These are phyloP conservation scores for Volutella citrinella DNA, from an alignment of 2,329 filamentous ascomycete species.

Conservation along the genomic window DNA sequence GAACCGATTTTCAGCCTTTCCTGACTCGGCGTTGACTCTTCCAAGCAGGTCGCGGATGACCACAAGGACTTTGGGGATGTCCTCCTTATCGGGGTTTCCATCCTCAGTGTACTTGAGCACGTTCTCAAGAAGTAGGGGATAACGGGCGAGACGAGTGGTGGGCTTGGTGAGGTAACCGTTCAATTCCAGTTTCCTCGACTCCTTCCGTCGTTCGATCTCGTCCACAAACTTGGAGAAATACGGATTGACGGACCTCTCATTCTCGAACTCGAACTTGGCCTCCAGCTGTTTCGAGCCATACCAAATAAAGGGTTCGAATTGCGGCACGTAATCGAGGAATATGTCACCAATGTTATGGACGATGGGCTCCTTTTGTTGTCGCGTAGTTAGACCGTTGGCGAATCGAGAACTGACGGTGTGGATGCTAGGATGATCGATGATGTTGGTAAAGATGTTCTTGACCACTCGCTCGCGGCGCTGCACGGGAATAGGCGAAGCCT, in stretches of 20 bases:
- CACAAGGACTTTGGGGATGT: conserved; percentile 84
- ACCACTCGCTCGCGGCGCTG: conserved; percentile 87
- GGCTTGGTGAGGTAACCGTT: conserved; percentile 98
- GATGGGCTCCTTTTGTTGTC: conserved; percentile 87
- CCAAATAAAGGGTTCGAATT: conserved; percentile 92
- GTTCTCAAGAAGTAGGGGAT: conserved; percentile 87
- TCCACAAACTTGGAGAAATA: conserved; percentile 90
- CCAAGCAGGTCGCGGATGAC: conserved; percentile 85
- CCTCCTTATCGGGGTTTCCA: conserved; percentile 83
- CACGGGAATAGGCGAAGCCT: conserved; percentile 83
- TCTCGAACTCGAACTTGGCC: conserved; percentile 97
- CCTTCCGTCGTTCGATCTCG: conserved; percentile 91
- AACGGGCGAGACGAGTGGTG: conserved; percentile 89
- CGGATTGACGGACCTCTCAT: conserved; percentile 83
- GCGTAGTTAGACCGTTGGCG: conserved; percentile 80
- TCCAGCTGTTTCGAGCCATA: conserved; percentile 96
- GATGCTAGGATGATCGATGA: conserved; percentile 77
- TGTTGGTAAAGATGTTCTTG: conserved; percentile 91
- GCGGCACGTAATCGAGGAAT: conserved; percentile 86
- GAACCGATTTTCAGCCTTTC: conserved; percentile 96
- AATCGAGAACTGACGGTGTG: conserved; percentile 87
- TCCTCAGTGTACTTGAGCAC: conserved; percentile 90
- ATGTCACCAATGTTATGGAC: conserved; percentile 91
- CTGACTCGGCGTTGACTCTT: conserved; percentile 90
- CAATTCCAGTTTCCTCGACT: conserved; percentile 92